phyloP scores from a whole-genome alignment of 2,329 filamentous ascomycete species.

The Ascochyta lentis region DNA sequence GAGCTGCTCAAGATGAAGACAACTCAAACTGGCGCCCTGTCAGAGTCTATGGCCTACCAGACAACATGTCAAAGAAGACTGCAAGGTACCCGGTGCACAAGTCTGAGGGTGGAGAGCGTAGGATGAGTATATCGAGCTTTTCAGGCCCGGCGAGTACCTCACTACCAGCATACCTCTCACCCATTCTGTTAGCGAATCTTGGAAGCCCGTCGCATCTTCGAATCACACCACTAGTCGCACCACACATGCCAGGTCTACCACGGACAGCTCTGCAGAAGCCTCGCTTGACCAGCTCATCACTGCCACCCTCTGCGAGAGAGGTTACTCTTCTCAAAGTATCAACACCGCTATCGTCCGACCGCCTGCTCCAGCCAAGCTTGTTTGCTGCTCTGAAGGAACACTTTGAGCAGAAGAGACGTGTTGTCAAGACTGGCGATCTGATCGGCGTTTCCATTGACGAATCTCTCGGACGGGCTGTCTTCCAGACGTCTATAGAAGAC shows the following conservation, averaged over 20 bases:
- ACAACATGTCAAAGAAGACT: slow-evolving; percentile 64
- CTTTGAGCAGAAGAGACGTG: slow-evolving; percentile 81
- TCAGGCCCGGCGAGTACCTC: slow-evolving; percentile 37
- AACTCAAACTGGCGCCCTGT: slow-evolving; percentile 80
- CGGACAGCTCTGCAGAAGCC: slow-evolving; percentile 51
- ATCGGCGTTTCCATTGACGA: slow-evolving; percentile 91
- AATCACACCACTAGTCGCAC: slow-evolving; percentile 71
- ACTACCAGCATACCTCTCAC: slow-evolving; percentile 73
- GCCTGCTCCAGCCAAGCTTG: slow-evolving; percentile 82
- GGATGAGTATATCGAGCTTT: slow-evolving; percentile 57
- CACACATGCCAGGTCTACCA: slow-evolving; percentile 48
- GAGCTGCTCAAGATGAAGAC: slow-evolving; percentile 66
- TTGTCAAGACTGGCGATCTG: slow-evolving; percentile 86
- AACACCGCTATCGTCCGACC: slow-evolving; percentile 86
- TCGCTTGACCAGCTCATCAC: slow-evolving; percentile 52
- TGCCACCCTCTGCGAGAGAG: slow-evolving; percentile 71
- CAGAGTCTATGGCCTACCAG: slow-evolving; percentile 87
- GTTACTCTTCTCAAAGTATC: slow-evolving; percentile 88
- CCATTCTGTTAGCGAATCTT: slow-evolving; percentile 85
- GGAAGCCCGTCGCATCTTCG: slow-evolving; percentile 79
- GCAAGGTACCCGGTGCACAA: slow-evolving; percentile 63
- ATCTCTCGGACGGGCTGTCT: slow-evolving; percentile 79
- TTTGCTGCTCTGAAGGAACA: slow-evolving; percentile 87
- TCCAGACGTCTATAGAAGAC: slow-evolving; percentile 75
- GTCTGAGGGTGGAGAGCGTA: slow-evolving; percentile 46